Evolutionary conservation across 1,284 basidiomycete species (phyloP), one percentile per base, ranked within the genome.

Genomic region (Laetiporus sulphureus): DNA sequence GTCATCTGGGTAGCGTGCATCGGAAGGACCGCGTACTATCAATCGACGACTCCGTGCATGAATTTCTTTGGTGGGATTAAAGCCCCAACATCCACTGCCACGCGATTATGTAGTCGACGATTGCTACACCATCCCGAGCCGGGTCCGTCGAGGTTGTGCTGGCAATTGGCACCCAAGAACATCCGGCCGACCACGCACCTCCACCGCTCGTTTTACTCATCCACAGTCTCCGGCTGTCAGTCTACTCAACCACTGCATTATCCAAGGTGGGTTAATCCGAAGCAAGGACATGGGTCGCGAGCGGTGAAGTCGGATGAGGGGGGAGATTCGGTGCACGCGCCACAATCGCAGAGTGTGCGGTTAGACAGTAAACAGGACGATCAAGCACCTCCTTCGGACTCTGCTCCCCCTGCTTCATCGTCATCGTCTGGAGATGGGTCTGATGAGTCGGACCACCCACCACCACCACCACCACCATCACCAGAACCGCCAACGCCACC

Each of bases 401-500:
- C 59, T 24, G 49, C 57, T 0, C 57, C 59, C 20, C 57, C 59
- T 3, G 50, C 52, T 12, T 54, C 59, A 1, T 57, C 58, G 5
- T 53, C 53, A 5, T 53, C 54, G 5, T 59, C 58, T 2, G 59
- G 57, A n/a, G 57, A 59, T 41, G 54, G 52, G 10, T 53, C 57
- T 13, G 57, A 59, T 41, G 54, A 52, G 10, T 53, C 57, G n/a
- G 59, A 60, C 39, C 47, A 48, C 20, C 41, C 54, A 5, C 49
- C 55, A 36, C 61, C 61, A 3, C 54, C 63, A 12, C 51, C 59
- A 11, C 51, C 64, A 20, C 61, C 66, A 18, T 55, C 64, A 18
- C 51, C 60, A 7, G 59, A 63, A 25, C 45, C 59, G 21, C 62
- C 69, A 3, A 56, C 66, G 27, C 62, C 59, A 23, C 56, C 58